These are phyloP conservation scores for Candida gigantensis DNA, from an alignment of 1,139 yeast species.

Conservation along the genomic window DNA sequence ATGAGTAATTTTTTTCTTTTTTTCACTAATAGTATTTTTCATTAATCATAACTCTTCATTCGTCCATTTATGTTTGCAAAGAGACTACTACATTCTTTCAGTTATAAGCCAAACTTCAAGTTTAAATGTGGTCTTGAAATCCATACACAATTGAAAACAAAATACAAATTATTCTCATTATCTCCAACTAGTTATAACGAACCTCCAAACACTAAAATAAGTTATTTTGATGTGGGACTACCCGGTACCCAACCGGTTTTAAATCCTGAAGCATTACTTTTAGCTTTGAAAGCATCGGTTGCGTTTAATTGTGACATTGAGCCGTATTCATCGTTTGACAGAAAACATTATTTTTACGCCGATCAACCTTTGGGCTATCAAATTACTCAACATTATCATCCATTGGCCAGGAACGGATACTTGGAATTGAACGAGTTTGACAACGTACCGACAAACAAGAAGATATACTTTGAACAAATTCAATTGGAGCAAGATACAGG, in stretches of 20 bases:
- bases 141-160: constrained; percentile 83
- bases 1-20: background rate
- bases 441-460: constrained; percentile 45
- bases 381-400: constrained; percentile 84
- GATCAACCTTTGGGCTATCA: constrained; percentile 98
- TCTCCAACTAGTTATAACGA: constrained; percentile 52
- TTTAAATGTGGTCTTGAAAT: constrained; percentile 90
- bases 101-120: constrained; percentile 23
- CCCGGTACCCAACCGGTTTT: constrained; percentile 93
- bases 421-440: constrained; percentile 56
- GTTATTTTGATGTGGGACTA: constrained; percentile 80
- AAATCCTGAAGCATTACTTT: constrained; percentile 71
- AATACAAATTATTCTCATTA: constrained; percentile 71
- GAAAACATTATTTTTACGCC: constrained; percentile 94
- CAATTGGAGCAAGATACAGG: constrained; percentile 97
- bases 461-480: constrained; percentile 65
- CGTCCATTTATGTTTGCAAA: constrained; percentile 6
- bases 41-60: background rate
- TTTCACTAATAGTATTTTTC: background rate
- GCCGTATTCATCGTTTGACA: constrained; percentile 66
- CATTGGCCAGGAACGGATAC: constrained; percentile 71
- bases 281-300: constrained; percentile 72
- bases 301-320: constrained; percentile 68
- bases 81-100: constrained; percentile 7
- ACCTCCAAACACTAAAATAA: constrained; percentile 67